Base-by-base conservation (phyloP, 2,329 filamentous ascomycete genomes). In the Reticulascus tulasneorum region DNA sequence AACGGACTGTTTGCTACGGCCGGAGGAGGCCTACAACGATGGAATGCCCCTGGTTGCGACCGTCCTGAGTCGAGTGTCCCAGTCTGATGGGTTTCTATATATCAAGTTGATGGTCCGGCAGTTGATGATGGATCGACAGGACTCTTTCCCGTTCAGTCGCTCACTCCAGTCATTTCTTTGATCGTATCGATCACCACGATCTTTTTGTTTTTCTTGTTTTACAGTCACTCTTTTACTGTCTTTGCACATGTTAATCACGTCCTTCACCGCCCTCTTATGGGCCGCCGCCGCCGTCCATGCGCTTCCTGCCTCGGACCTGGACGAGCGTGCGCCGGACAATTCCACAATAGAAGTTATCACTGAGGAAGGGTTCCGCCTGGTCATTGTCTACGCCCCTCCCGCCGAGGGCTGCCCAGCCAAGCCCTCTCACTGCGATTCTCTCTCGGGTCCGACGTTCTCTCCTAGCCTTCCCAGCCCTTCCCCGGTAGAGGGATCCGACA, bases 311-410 rank as follows among this genome's bases (percentile, higher is more conserved):
- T n/a, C n/a, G n/a, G n/a, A n/a, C n/a, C 13, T 18, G 21, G 30
- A 33, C 17, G 30, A 24, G 20, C 6, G 6, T 6, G 7, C 22
- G 6, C 22, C n/a, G 7, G 21, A 23, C 22, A 33, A 33, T 16
- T 21, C 30, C 16, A 24, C 30, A 21, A 25, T 33, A 16, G 30
- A 33, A 17, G 34, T 37, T n/a, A n/a, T n/a, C n/a, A n/a, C n/a
- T n/a, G n/a, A n/a, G n/a, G n/a, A n/a, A n/a, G n/a, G n/a, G n/a
- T n/a, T n/a, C n/a, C n/a, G n/a, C n/a, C n/a, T n/a, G n/a, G 34
- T 37, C 18, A 37, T 37, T 17, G 26, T 37, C 27, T 37, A 37
- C 13, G 34, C 24, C 9, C 26, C 16, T 9, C 34, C 34, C 12
- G n/a, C n/a, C n/a, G n/a, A 23, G n/a, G 25, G 21, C 11, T 33